phyloP scores from a whole-genome alignment of 805 yeast species.

The Metahyphopichia silvanorum region DNA sequence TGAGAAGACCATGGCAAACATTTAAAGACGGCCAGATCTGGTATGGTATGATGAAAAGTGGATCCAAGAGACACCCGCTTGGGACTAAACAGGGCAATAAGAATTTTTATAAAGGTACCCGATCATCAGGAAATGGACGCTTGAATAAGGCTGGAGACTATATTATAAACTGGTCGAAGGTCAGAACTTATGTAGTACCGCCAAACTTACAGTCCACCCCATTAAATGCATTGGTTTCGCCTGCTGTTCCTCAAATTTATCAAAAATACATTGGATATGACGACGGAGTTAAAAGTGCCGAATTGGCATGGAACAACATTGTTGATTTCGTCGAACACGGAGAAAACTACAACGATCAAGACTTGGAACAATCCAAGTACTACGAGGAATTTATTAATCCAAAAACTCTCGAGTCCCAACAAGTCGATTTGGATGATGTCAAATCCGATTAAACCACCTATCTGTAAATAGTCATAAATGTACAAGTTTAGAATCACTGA shows the following conservation, averaged over 20 bases:
- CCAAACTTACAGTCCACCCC: slow-evolving; percentile 29
- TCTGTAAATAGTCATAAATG: too few relatives aligned
- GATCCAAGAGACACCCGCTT: slow-evolving; percentile 78
- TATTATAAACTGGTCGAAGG: slow-evolving; percentile 77
- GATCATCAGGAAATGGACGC: slow-evolving; percentile 89
- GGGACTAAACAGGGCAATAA: slow-evolving; percentile 95
- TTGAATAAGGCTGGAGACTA: slow-evolving; percentile 74
- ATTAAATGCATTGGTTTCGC: slow-evolving; percentile 76
- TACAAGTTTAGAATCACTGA: too few relatives aligned
- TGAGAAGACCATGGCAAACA: slow-evolving; percentile 88
- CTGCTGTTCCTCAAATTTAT: slow-evolving; percentile 64
- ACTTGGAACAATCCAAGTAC: slow-evolving; percentile 31
- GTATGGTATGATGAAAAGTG: slow-evolving; percentile 75
- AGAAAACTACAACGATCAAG: slow-evolving; percentile 38
- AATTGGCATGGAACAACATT: slow-evolving; percentile 66
- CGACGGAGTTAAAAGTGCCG: slow-evolving; percentile 72
- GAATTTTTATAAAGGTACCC: slow-evolving; percentile 92
- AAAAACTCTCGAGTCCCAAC: slow-evolving; percentile 13
- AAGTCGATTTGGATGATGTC: slow-evolving; percentile 8
- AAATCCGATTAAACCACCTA: too few relatives aligned
- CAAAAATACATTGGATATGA: slow-evolving; percentile 68
- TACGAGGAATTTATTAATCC: slow-evolving; percentile 36
- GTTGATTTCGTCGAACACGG: slow-evolving; percentile 79
- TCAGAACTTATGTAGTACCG: slow-evolving; percentile 89
- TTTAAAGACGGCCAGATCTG: slow-evolving; percentile 79